These are phyloP conservation scores for Mucor indicus DNA, from an alignment of 371 early-diverging fungal genomes.

Conservation along the genomic window DNA sequence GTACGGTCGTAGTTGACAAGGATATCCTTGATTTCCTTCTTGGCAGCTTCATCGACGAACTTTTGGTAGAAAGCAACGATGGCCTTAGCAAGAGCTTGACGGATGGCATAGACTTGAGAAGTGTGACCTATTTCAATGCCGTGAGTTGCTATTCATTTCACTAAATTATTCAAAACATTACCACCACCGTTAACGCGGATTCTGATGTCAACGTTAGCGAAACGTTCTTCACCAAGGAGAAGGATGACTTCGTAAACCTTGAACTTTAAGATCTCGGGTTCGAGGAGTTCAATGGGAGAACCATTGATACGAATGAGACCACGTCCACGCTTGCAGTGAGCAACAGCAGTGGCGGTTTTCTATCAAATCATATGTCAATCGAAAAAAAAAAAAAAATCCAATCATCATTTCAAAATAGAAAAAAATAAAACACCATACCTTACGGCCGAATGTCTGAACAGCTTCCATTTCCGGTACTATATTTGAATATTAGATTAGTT, in stretches of 20 bases:
- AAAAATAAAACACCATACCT: too few species aligned
- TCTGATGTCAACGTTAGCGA: constrained; percentile 94
- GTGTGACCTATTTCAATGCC: constrained; percentile 63
- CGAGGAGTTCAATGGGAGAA: constrained; percentile 90
- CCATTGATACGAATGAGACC: constrained; percentile 55
- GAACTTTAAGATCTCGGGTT: constrained; percentile 93
- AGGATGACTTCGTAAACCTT: constrained; percentile 99
- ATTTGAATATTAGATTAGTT: not conserved
- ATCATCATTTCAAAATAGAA: too few species aligned
- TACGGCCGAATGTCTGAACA: constrained; percentile 58
- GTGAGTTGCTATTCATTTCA: too few species aligned
- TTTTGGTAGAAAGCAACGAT: too few species aligned
- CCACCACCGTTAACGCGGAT: constrained; percentile 98
- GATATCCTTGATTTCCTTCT: too few species aligned
- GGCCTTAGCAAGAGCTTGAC: too few species aligned
- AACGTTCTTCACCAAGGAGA: constrained; percentile 92
- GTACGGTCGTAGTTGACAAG: too few species aligned
- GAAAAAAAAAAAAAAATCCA: not conserved
- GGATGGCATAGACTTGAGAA: constrained; percentile 61
- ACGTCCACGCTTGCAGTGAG: constrained; percentile 47
- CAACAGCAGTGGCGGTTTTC: constrained; percentile 99
- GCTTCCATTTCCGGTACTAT: constrained; percentile 48
- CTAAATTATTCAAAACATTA: too few species aligned
- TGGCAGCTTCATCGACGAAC: too few species aligned
- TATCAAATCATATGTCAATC: constrained; percentile 37